phyloP scores from a whole-genome alignment of 192 early-diverging fungal species.

The Backusella mclennaniae region DNA sequence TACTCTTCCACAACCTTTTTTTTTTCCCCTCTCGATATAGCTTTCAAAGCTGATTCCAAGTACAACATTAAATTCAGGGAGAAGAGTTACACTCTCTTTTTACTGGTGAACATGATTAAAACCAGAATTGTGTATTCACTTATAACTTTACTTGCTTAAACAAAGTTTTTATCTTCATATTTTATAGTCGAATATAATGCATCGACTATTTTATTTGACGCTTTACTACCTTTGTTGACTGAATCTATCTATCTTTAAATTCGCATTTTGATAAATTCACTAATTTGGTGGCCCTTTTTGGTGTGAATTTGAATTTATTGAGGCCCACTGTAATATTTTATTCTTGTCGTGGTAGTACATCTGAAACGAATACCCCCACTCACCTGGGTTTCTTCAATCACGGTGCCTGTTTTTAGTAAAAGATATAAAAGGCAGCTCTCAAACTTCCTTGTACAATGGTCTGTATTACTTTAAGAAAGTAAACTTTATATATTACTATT shows the following conservation, averaged over 20 bases:
- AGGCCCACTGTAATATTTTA: not conserved
- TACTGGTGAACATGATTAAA: not conserved
- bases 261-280: too few species aligned
- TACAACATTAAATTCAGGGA: not conserved
- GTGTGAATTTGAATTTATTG: too few species aligned
- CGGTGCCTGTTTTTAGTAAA: not conserved
- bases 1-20: not conserved
- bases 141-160: too few species aligned
- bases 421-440: not conserved
- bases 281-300: too few species aligned
- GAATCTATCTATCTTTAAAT: too few species aligned
- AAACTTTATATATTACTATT: not conserved
- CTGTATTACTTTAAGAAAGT: not conserved
- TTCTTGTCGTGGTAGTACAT: not conserved
- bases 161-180: not conserved
- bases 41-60: not conserved
- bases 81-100: not conserved
- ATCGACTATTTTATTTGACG: not conserved
- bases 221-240: too few species aligned
- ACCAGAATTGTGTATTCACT: not conserved
- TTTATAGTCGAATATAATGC: too few species aligned
- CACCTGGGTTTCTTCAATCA: not conserved
- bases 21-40: not conserved
- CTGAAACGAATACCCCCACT: not conserved
- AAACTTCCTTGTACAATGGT: not conserved